Evolutionary conservation across 768 basidiomycete genomes (phyloP), one percentile per base, ranked within the genome.

Genomic region (Macrolepiota albuminosa): DNA sequence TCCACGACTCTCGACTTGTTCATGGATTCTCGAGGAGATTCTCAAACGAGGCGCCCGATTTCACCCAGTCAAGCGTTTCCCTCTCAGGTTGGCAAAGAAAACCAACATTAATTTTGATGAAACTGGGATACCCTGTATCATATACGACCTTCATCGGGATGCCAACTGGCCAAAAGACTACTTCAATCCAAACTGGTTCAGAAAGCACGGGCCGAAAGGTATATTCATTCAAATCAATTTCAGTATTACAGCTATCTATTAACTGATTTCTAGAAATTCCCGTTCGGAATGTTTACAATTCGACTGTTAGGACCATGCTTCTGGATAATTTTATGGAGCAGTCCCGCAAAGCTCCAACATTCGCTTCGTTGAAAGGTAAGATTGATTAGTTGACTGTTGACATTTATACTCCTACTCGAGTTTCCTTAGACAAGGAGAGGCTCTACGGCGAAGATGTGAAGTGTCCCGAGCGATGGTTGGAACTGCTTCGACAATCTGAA

Each of bases 401-500:
- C 11, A 18, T 11, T 14, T 31, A 33, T n/a, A 24, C 37, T 47
- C 45, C 54, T 43, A 16, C 11, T 21, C 59, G 40, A 36, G 59
- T 57, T 24, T 57, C 53, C 18, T 11, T 63, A 89, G 87, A 88
- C 63, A 66, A 68, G 10, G 81, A 84, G 67, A 76, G 88, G 24
- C 73, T 86, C 13, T 93, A 93, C 65, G 89, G 88, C 21, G 91
- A 93, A 67, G 91, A 93, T 66, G 79, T 81, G 0, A 76, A 81
- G 10, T 93, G 90, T 68, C 92, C 92, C 0, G 26, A 66, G 39
- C 66, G 71, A 66, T 94, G 90, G 89, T 75, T 76, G n/a, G 57
- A 82, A 5, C 91, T 87, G 84, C 72, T 94, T 16, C 67, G 76
- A 10, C 65, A 69, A 0, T 67, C 67, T 4, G 68, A 69, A n/a